Conservation (phyloP, 208 protist genomes). For the Naegleria fowleri region DNA sequence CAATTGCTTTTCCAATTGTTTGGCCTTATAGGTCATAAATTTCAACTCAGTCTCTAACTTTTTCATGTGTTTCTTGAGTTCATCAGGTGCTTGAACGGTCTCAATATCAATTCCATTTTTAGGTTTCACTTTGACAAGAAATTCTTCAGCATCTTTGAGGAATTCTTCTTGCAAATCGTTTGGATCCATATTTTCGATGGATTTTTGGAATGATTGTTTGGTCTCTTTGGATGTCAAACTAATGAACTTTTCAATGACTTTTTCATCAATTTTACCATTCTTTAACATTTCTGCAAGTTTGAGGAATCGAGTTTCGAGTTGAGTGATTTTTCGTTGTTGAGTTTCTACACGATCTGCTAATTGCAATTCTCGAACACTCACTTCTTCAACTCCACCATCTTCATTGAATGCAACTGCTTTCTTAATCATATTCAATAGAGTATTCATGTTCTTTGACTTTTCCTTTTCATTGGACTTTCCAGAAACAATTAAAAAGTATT, state of each 20-base stretch:
- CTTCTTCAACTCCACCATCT: conserved; percentile 6
- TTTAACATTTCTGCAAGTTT: conserved; percentile 17
- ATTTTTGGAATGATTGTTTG: neutral
- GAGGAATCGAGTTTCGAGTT: neutral
- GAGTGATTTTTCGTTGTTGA: neutral
- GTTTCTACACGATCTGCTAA: neutral
- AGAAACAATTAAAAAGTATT: conserved; percentile 7
- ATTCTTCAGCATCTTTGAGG: neutral
- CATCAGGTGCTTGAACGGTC: neutral
- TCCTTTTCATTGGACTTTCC: conserved; percentile 11
- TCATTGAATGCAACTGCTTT: neutral
- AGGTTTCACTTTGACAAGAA: neutral
- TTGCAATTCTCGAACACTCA: conserved; percentile 9
- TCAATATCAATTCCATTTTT: neutral
- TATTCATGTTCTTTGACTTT: neutral
- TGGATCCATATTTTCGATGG: neutral
- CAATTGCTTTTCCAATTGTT: neutral
- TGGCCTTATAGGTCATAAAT: neutral
- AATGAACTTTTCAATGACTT: neutral
- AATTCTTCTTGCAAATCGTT: neutral
- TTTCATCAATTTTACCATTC: conserved; percentile 2
- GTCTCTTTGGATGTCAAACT: neutral
- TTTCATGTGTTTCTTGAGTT: neutral
- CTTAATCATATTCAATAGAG: neutral
- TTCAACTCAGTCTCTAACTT: conserved; percentile 19